A percentile compares a stretch with the other conserved stretches of the same genome.
These are phyloP conservation scores for Gracilaria caudata DNA, from an alignment of 23 red algal genomes.

Conservation along the genomic window DNA sequence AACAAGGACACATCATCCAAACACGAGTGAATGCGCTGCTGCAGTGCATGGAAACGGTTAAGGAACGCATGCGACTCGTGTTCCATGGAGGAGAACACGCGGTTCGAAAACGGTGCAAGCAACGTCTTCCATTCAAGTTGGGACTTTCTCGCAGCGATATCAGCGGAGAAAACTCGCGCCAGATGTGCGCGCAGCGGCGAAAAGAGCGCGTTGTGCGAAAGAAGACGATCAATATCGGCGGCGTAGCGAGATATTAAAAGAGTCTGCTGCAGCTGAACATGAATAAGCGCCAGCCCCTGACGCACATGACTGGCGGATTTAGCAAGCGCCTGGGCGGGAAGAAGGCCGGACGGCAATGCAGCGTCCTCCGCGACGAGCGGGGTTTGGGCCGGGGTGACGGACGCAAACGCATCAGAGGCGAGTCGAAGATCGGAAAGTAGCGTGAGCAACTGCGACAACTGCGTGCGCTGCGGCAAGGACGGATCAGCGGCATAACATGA, in stretches of 20 bases:
- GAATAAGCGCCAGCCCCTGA: background rate
- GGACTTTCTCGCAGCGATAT: background rate
- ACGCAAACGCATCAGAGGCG: background rate
- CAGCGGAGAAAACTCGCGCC: background rate
- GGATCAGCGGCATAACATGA: slow-evolving; percentile 13
- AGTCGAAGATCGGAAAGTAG: slow-evolving; percentile 12
- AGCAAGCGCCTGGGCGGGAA: slow-evolving; percentile 1
- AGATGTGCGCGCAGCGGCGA: slow-evolving; percentile 1
- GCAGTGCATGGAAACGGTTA: slow-evolving; percentile 25
- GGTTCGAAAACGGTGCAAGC: background rate
- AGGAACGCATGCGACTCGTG: slow-evolving; percentile 23
- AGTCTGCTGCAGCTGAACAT: background rate
- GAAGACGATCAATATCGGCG: slow-evolving; percentile 1
- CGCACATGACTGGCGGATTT: slow-evolving; percentile 18
- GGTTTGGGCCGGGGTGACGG: background rate
- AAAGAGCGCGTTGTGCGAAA: slow-evolving; percentile 4
- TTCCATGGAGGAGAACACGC: background rate
- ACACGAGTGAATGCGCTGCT: slow-evolving; percentile 16
- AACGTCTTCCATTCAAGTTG: background rate
- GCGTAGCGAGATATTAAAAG: background rate
- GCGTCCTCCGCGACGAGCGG: background rate
- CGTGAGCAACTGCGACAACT: slow-evolving; percentile 9
- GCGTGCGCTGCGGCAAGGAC: slow-evolving; percentile 2
- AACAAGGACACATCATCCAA: slow-evolving; percentile 1
- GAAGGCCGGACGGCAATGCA: background rate